Conservation (phyloP, 495 filamentous ascomycete genomes). For the Thozetella sp. region DNA sequence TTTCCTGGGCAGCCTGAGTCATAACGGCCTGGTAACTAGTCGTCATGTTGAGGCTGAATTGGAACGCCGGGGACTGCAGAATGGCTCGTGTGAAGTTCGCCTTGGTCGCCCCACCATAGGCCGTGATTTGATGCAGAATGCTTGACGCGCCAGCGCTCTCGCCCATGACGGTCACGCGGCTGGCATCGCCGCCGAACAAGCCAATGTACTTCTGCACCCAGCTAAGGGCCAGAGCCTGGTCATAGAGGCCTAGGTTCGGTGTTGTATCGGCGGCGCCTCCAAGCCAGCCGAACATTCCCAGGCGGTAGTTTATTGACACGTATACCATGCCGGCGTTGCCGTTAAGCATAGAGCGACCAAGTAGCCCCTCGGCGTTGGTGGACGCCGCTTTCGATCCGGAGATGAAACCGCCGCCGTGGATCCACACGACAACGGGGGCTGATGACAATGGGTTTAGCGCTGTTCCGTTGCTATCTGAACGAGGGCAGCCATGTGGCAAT, state of each 20-base stretch:
- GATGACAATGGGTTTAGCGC: background rate
- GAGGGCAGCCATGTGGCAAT: background rate
- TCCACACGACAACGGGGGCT: constrained; percentile 61
- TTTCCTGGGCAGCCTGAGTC: background rate
- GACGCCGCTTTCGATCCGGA: constrained; percentile 44
- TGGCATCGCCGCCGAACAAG: constrained; percentile 63
- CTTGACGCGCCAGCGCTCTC: constrained; percentile 64
- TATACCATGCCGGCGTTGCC: constrained; percentile 51
- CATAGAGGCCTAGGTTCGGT: constrained; percentile 63
- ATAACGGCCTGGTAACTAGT: background rate
- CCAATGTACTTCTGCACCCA: constrained; percentile 69
- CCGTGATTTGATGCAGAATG: constrained; percentile 41
- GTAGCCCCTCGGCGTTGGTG: constrained; percentile 44
- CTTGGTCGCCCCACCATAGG: background rate
- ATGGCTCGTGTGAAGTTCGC: background rate
- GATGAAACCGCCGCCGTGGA: constrained; percentile 61
- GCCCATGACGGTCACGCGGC: constrained; percentile 63
- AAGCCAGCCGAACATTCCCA: constrained; percentile 68
- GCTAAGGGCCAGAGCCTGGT: constrained; percentile 64
- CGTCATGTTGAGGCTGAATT: constrained; percentile 13
- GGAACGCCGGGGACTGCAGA: constrained; percentile 17
- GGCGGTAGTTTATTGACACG: constrained; percentile 63
- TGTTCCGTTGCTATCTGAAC: too few relatives aligned
- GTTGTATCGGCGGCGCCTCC: constrained; percentile 46
- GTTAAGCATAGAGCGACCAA: constrained; percentile 34